Evolutionary conservation across 1,284 basidiomycete genomes (phyloP).

Genomic region (Mycena sp.): DNA sequence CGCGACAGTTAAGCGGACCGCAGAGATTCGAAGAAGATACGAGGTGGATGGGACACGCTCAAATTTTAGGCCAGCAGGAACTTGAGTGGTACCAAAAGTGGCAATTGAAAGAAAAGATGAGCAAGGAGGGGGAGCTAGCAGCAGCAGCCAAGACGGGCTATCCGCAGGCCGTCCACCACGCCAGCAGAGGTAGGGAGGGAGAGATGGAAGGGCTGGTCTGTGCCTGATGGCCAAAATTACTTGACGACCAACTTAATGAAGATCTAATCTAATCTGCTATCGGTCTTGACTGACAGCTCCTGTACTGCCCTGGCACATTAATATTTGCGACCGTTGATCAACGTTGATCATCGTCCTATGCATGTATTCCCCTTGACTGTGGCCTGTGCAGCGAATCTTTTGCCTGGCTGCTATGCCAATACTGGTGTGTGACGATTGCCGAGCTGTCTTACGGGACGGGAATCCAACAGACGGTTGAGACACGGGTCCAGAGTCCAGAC

Average conservation of each 20-base stretch:
- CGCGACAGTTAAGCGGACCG: slow-evolving; percentile 32
- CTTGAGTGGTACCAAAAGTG: slow-evolving; percentile 15
- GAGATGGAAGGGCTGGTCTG: not conserved
- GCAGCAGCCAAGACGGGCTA: slow-evolving; percentile 16
- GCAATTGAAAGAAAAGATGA: not conserved
- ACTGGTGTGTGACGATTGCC: too few species aligned
- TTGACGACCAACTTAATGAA: not conserved
- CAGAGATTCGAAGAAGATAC: slow-evolving; percentile 6
- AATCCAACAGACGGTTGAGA: too few species aligned
- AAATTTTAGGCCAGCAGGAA: slow-evolving; percentile 24
- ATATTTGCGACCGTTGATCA: too few species aligned
- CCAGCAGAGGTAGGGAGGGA: not conserved
- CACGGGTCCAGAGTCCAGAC: too few species aligned
- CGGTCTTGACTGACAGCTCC: too few species aligned
- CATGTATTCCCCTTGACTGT: too few species aligned
- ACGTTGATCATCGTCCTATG: too few species aligned
- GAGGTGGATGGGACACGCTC: slow-evolving; percentile 4
- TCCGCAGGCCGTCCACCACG: not conserved
- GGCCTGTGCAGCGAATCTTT: too few species aligned
- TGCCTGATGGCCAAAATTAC: not conserved
- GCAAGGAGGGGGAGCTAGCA: not conserved
- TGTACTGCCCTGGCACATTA: too few species aligned
- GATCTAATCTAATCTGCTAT: not conserved
- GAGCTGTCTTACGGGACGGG: too few species aligned
- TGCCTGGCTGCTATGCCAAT: too few species aligned